A percentile compares a stretch with the other conserved stretches of the same genome.
Conservation (phyloP, 2,329 filamentous ascomycete genomes). For the Diaporthe citriasiana region DNA sequence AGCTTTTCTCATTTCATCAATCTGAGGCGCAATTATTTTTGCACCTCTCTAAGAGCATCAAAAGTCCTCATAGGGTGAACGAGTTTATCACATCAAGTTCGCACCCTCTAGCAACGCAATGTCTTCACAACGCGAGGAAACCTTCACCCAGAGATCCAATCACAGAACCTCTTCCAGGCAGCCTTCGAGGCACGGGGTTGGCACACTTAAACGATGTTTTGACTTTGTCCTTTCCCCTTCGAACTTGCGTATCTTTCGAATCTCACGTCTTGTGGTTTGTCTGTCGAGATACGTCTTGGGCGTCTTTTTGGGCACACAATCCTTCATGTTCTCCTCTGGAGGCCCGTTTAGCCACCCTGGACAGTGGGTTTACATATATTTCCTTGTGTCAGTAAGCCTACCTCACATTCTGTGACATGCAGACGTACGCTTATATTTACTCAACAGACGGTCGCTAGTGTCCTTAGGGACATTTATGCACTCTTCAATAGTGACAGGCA, state of each 20-base stretch:
- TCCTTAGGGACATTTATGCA: neutral
- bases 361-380: neutral
- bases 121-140: neutral
- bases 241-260: neutral
- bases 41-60: neutral
- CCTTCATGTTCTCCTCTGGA: no score
- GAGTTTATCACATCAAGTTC: neutral
- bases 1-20: neutral
- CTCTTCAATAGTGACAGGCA: rapidly evolving
- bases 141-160: no score
- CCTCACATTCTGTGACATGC: rapidly evolving
- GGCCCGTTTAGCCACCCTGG: no score
- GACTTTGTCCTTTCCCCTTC: neutral
- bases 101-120: neutral
- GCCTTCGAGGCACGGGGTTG: neutral
- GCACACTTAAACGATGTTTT: neutral
- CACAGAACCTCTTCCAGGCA: neutral
- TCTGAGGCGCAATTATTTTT: neutral
- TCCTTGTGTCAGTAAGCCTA: neutral
- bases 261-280: neutral
- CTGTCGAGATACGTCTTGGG: neutral
- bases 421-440: neutral
- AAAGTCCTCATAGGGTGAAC: neutral
- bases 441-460: neutral
- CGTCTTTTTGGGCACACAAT: neutral